Base-by-base conservation (phyloP, 495 filamentous ascomycete species). In the Evernia prunastri region DNA sequence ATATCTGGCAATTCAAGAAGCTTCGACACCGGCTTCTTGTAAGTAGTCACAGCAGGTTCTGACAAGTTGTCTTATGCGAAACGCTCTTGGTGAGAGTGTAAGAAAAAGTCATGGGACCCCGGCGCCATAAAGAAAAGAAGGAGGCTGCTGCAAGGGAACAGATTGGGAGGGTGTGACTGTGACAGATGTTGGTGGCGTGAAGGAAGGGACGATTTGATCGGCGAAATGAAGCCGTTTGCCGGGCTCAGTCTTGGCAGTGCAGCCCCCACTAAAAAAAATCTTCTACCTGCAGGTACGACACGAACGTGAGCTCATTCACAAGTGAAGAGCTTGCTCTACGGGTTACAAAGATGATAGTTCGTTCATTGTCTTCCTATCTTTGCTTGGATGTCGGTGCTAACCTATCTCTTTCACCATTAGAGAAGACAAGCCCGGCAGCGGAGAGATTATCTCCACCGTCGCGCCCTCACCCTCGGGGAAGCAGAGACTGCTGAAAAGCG, bases 381-480 rank as follows among this genome's bases (percentile, higher is more conserved):
- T 25, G 25, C 4, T n/a, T 27, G 49, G 18, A 6, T 36, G 17
- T 31, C 15, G 27, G 23, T 27, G 45, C 35, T 63, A 51, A 63
- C 0, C 27, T 45, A 4, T 5, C 27, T 25, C 39, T n/a, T n/a
- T n/a, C n/a, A n/a, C n/a, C 15, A 51, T 27, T 15, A 70, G 69
- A 68, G 85, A 68, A 76, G 83, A 81, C 88, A 93, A 86, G 86
- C 88, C 67, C 87, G 91, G 65, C 86, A 92, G 76, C 85, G 94
- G 68, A 84, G 93, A 54, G 94, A 99, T 71, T 99, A 97, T 76
- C 88, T 99, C 70, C 96, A 97, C 74, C 88, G 94, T 66, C 78
- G 82, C 39, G 87, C 87, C 63, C 75, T 89, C 64, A 84, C 89
- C 25, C 87, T 99, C 56, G 89, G 89, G 65, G 89, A 96, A 79